Evolutionary conservation across 345 rosid genomes (phyloP).

Genomic region (Syzygium jambos): DNA sequence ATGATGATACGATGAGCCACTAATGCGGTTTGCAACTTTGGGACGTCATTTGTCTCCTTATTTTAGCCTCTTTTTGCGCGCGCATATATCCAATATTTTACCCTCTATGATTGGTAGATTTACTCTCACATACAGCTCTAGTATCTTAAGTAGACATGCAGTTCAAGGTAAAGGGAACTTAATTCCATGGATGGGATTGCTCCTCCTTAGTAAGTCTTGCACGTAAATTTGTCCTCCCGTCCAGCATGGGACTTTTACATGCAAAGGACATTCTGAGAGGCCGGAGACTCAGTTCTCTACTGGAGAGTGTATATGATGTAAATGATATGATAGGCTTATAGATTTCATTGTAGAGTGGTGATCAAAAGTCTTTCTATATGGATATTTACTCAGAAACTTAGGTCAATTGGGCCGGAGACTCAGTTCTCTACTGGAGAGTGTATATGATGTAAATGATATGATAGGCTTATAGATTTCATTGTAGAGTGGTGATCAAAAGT

Average conservation of each 20-base stretch:
- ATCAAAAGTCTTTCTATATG: neutral
- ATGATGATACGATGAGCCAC: neutral
- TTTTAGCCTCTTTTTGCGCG: neutral
- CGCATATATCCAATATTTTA: neutral
- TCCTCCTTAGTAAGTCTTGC: neutral
- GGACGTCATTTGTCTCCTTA: neutral
- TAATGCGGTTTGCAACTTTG: neutral
- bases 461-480: neutral
- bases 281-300: neutral
- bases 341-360: neutral
- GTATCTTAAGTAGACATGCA: neutral
- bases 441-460: neutral
- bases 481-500: neutral
- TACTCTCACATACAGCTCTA: neutral
- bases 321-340: neutral
- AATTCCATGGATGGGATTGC: neutral
- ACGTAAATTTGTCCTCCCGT: neutral
- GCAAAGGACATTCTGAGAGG: neutral
- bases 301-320: neutral
- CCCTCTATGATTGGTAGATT: neutral
- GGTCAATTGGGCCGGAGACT: neutral
- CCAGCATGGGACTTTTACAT: neutral
- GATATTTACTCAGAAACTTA: neutral
- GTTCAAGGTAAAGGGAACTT: neutral
- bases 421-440: too few species aligned